Evolutionary conservation across 1,284 basidiomycete species (phyloP).

Genomic region (Ustilago sp.): DNA sequence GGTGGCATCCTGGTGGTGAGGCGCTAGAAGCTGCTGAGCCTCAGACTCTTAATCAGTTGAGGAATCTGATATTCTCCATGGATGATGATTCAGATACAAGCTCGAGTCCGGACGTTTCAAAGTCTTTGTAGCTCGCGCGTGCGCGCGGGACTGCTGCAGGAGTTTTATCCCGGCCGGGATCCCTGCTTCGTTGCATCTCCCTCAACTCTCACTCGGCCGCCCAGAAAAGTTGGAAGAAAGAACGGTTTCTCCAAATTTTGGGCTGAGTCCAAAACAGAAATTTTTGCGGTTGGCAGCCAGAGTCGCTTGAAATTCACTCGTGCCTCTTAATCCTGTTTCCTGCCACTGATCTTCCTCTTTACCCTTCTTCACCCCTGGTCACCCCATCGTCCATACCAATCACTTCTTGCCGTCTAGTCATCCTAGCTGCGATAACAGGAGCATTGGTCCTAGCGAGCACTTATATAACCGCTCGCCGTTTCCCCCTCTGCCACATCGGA

Average conservation of each 20-base stretch:
- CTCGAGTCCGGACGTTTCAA: too few relatives aligned
- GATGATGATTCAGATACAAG: too few relatives aligned
- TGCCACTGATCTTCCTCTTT: not conserved
- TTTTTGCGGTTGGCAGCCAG: conserved; percentile 23
- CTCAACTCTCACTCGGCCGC: conserved; percentile 14
- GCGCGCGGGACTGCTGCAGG: too few relatives aligned
- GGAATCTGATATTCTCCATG: too few relatives aligned
- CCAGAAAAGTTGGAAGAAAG: conserved; percentile 15
- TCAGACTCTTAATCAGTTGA: too few relatives aligned
- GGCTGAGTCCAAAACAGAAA: conserved; percentile 16
- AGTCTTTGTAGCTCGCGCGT: too few relatives aligned
- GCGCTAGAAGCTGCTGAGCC: too few relatives aligned
- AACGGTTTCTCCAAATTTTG: conserved; percentile 18
- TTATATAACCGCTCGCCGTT: not conserved
- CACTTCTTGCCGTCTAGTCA: not conserved
- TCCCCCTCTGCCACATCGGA: not conserved
- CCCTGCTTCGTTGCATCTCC: too few relatives aligned
- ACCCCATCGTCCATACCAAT: conserved; percentile 10
- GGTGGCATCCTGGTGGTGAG: too few relatives aligned
- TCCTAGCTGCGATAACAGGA: conserved; percentile 3
- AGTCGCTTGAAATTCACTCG: conserved; percentile 3
- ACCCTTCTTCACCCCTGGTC: conserved; percentile 35
- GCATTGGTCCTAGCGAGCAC: not conserved
- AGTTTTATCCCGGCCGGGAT: too few relatives aligned
- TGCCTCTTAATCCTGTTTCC: not conserved